A percentile compares a stretch with the other conserved stretches of the same genome.
These are phyloP conservation scores for Xylaria sp. DNA, from an alignment of 2,329 filamentous ascomycete species.

Conservation along the genomic window DNA sequence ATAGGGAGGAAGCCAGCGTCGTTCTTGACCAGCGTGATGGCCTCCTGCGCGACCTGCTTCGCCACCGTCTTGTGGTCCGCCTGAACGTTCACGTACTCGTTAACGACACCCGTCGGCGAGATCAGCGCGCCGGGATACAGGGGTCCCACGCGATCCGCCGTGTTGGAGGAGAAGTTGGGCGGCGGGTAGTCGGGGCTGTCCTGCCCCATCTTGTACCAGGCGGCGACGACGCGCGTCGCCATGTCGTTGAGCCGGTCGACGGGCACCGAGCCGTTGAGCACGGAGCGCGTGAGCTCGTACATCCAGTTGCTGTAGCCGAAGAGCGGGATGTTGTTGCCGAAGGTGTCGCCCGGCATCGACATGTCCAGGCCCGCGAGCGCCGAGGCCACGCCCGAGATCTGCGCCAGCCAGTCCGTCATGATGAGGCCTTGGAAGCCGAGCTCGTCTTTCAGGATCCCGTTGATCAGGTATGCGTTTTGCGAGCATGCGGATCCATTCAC, in stretches of 20 bases:
- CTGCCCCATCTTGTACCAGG: constrained; percentile 70
- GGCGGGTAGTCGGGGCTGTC: constrained; percentile 63
- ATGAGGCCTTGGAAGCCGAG: constrained; percentile 78
- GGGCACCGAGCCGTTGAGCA: constrained; percentile 68
- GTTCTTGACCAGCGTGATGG: constrained; percentile 71
- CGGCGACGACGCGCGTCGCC: constrained; percentile 66
- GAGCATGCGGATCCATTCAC: constrained; percentile 74
- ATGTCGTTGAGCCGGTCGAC: constrained; percentile 66
- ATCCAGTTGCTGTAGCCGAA: constrained; percentile 65
- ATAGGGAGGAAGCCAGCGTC: constrained; percentile 68
- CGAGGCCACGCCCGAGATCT: constrained; percentile 77
- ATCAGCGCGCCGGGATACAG: constrained; percentile 68
- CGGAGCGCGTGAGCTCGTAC: constrained; percentile 63
- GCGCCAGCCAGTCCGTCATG: constrained; percentile 80
- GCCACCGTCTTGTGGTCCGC: constrained; percentile 62
- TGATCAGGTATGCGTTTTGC: constrained; percentile 75
- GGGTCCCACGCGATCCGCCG: constrained; percentile 63
- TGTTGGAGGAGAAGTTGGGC: constrained; percentile 70
- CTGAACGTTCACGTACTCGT: constrained; percentile 74
- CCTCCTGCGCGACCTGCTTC: constrained; percentile 65
- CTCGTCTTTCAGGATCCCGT: constrained; percentile 78
- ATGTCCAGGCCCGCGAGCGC: constrained; percentile 79
- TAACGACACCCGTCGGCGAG: constrained; percentile 71
- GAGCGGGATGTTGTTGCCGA: constrained; percentile 58
- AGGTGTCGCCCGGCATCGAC: constrained; percentile 69